Evolutionary conservation across 495 filamentous ascomycete species (phyloP).

Genomic region (Xylaria flabelliformis): DNA sequence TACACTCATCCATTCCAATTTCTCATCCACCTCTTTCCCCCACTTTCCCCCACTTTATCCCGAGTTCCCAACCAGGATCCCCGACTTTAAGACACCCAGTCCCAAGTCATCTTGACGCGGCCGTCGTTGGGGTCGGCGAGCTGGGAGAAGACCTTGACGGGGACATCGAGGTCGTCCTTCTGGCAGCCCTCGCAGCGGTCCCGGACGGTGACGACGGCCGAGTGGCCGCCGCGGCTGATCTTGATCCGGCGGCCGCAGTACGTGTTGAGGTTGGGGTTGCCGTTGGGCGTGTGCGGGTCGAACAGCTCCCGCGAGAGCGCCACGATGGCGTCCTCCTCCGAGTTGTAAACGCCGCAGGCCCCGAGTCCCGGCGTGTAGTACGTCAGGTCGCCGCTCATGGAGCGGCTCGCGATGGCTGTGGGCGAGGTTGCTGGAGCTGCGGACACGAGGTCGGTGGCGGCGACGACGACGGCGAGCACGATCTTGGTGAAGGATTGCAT

Average conservation of each 20-base stretch:
- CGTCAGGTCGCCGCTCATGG: slow-evolving; percentile 46
- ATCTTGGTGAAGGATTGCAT: slow-evolving; percentile 30
- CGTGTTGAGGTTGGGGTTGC: slow-evolving; percentile 43
- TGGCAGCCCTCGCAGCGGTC: slow-evolving; percentile 39
- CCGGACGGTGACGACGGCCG: slow-evolving; percentile 34
- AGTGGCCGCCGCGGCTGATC: slow-evolving; percentile 31
- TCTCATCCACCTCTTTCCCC: not conserved
- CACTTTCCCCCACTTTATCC: not conserved
- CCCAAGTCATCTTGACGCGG: slow-evolving; percentile 39
- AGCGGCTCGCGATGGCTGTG: slow-evolving; percentile 12
- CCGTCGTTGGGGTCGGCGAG: slow-evolving; percentile 30
- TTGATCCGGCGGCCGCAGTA: slow-evolving; percentile 36
- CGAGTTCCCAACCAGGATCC: not conserved
- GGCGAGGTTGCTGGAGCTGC: slow-evolving; percentile 26
- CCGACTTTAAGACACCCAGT: slow-evolving; percentile 27
- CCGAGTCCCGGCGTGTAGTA: slow-evolving; percentile 52
- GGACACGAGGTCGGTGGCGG: slow-evolving; percentile 40
- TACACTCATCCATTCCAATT: slow-evolving; percentile 1
- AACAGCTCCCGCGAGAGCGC: slow-evolving; percentile 54
- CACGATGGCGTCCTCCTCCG: slow-evolving; percentile 46
- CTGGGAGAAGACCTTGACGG: slow-evolving; percentile 60
- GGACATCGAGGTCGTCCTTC: slow-evolving; percentile 59
- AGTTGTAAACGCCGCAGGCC: slow-evolving; percentile 49
- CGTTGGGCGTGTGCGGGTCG: slow-evolving; percentile 55
- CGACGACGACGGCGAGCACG: slow-evolving; percentile 32